phyloP scores from a whole-genome alignment of 352 stramenopile species.

The Discostella stelligera region DNA sequence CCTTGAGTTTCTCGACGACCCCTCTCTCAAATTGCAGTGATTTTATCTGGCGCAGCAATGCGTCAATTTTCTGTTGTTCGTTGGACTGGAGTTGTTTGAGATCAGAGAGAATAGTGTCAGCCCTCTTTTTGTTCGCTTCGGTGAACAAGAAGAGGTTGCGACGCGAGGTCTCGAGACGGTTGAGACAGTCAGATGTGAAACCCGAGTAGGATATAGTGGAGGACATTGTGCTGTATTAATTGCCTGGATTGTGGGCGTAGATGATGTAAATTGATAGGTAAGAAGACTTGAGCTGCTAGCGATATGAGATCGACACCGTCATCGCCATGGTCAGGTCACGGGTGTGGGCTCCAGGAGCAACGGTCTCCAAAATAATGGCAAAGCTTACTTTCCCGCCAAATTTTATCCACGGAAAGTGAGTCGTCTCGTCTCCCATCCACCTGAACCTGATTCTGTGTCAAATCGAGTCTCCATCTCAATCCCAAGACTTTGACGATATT shows the following conservation, averaged over 20 bases:
- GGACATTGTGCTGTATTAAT: not conserved
- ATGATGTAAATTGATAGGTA: not conserved
- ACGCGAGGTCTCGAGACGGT: slow-evolving; percentile 20
- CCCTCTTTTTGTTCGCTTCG: slow-evolving; percentile 31
- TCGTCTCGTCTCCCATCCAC: not conserved
- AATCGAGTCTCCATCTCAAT: not conserved
- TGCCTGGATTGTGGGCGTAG: not conserved
- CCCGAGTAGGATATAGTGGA: slow-evolving; percentile 10
- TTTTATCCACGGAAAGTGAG: not conserved
- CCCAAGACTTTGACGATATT: too few relatives aligned
- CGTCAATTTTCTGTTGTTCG: slow-evolving; percentile 33
- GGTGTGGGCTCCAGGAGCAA: not conserved
- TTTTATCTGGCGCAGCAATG: slow-evolving; percentile 28
- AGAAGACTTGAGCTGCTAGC: too few relatives aligned
- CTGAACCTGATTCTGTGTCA: too few relatives aligned
- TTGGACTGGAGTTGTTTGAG: slow-evolving; percentile 16
- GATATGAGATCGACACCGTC: not conserved
- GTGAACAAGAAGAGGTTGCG: slow-evolving; percentile 22
- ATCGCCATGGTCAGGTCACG: not conserved
- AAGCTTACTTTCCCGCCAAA: not conserved
- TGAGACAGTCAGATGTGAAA: slow-evolving; percentile 45
- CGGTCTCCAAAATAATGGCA: not conserved
- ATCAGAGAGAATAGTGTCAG: slow-evolving; percentile 18
- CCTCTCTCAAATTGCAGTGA: slow-evolving; percentile 40
- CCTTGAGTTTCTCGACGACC: slow-evolving; percentile 6